Base-by-base conservation (phyloP, 2,329 filamentous ascomycete genomes). In the Zopfia rhizophila region DNA sequence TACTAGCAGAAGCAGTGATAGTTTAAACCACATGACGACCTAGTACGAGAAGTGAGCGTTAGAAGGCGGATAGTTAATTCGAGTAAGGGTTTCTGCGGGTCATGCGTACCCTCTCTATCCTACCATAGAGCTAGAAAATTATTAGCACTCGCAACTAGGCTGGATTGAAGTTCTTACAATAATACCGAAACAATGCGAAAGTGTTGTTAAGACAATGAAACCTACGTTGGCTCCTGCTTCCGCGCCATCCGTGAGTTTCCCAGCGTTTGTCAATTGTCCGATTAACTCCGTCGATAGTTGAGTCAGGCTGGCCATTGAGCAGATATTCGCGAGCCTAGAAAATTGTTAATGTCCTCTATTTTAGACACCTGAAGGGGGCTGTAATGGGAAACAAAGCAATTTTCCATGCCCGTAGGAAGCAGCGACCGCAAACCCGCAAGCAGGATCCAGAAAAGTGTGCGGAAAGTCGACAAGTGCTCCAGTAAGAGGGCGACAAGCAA, bases 1-100 rank as follows among this genome's bases (percentile, higher is more conserved):
- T 11, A 63, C 45, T 6, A 61, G 53, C 3, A 66, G 31, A 3
- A 69, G 53, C n/a, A 66, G 40, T 17, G 54, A 49, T 8, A 68
- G 44, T 44, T 69, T 69, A 35, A 66, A 54, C 48, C 59, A 61
- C 56, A 66, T 68, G 28, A 68, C 53, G 3, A 57, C 49, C 60
- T 60, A 32, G 10, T 7, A 32, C 27, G 31, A 5, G n/a, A n/a
- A n/a, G n/a, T n/a, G n/a, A n/a, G n/a, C n/a, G 3, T 45, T 11
- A 54, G 16, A 4, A 27, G 3, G 39, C 22, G 3, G 5, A 31
- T 24, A 5, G 11, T 12, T 16, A n/a, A 12, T 2, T 4, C 8
- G 3, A 14, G 3, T 1, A 8, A 16, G 4, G 4, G n/a, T n/a
- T n/a, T n/a, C n/a, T n/a, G n/a, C n/a, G n/a, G n/a, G n/a, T 3